These are phyloP conservation scores for Myriosclerotinia scirpicola DNA, from an alignment of 2,329 filamentous ascomycete genomes.

Conservation along the genomic window DNA sequence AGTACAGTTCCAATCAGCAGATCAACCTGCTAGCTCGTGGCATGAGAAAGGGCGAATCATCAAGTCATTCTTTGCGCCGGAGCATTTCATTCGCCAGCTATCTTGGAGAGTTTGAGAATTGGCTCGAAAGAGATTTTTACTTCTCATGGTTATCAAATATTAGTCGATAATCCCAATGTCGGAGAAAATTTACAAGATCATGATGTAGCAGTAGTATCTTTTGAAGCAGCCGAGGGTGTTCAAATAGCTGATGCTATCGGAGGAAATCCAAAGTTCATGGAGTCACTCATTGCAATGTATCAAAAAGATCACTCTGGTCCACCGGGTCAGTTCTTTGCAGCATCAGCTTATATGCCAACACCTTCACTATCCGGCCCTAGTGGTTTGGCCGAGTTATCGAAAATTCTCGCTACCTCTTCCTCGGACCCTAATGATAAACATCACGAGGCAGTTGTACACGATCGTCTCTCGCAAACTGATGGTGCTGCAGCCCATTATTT, in stretches of 20 bases:
- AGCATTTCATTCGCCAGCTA: slow-evolving; percentile 32
- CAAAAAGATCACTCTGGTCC: neutral
- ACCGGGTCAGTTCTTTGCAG: neutral
- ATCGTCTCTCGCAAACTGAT: neutral
- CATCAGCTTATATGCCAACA: slow-evolving; percentile 1
- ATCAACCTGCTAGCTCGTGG: slow-evolving; percentile 8
- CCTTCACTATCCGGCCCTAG: neutral
- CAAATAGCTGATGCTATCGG: slow-evolving; percentile 11
- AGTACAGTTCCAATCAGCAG: slow-evolving; percentile 14
- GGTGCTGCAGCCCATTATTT: slow-evolving; percentile 2
- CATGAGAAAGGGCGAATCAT: slow-evolving; percentile 28
- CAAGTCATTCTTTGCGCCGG: slow-evolving; percentile 40
- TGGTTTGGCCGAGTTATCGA: neutral
- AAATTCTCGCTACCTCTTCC: neutral
- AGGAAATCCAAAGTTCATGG: neutral
- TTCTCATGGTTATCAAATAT: slow-evolving; percentile 14
- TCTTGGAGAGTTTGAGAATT: slow-evolving; percentile 42
- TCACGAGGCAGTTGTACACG: neutral
- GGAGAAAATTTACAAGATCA: slow-evolving; percentile 44
- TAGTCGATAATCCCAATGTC: slow-evolving; percentile 45
- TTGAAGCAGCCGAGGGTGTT: slow-evolving; percentile 13
- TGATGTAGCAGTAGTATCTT: slow-evolving; percentile 19
- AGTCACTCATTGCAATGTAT: neutral
- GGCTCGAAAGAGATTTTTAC: slow-evolving; percentile 32
- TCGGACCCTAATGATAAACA: neutral